Evolutionary conservation across 306 rosid genomes (phyloP).

Genomic region (Ziziphus jujuba): DNA sequence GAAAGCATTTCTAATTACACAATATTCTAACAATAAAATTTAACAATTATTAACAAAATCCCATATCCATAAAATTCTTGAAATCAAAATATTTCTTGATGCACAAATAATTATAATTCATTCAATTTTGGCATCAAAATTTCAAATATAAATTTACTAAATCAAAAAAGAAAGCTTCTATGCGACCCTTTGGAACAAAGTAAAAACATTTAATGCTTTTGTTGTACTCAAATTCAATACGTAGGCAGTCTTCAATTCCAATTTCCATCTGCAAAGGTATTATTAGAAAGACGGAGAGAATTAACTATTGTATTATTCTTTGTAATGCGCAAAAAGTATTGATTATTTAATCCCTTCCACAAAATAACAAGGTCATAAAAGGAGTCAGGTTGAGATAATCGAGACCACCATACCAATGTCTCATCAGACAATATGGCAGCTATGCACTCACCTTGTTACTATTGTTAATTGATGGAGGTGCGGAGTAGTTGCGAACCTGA

Average conservation of each 20-base stretch:
- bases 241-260: constrained; percentile 98
- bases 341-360: too few relatives aligned
- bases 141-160: too few relatives aligned
- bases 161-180: too few relatives aligned
- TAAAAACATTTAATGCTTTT: too few relatives aligned
- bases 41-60: too few relatives aligned
- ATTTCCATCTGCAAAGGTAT: constrained; percentile 85
- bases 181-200: too few relatives aligned
- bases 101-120: too few relatives aligned
- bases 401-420: not conserved
- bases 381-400: not conserved
- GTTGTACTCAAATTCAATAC: constrained; percentile 96
- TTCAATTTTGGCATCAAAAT: too few relatives aligned
- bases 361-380: not conserved
- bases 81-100: too few relatives aligned
- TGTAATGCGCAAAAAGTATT: not conserved
- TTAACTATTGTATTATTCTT: constrained; percentile 12
- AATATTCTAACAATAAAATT: too few relatives aligned
- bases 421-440: constrained; percentile 3
- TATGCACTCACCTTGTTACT: constrained; percentile 86
- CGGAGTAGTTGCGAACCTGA: constrained; percentile 93
- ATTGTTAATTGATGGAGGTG: constrained; percentile 82
- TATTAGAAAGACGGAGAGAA: constrained; percentile 18
- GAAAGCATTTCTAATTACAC: too few relatives aligned
- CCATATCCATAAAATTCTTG: too few relatives aligned